Percentiles rank a stretch among this genome's conserved stretches.
Evolutionary conservation across 225 moss, liverwort and hornwort species (phyloP).

Genomic region (Ulota crispa): DNA sequence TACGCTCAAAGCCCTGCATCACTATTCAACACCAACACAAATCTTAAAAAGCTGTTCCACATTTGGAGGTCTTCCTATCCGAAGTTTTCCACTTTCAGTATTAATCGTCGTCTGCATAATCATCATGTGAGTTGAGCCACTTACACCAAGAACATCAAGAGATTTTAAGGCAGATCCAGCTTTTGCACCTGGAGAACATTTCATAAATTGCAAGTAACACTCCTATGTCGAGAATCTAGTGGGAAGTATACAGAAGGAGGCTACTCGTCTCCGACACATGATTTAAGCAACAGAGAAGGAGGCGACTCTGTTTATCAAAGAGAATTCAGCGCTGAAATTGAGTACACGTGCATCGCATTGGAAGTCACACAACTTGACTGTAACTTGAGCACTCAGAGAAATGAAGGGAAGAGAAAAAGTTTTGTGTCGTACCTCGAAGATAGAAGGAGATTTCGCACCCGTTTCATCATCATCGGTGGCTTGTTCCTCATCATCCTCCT

Average conservation of each 20-base stretch:
- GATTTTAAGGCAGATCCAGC: constrained; percentile 7
- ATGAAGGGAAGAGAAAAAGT: background rate
- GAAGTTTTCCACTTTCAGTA: background rate
- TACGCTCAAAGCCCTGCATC: constrained; percentile 65
- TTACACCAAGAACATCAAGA: constrained; percentile 8
- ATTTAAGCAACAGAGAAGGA: background rate
- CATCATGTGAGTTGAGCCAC: background rate
- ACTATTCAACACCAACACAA: constrained; percentile 45
- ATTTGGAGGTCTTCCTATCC: background rate
- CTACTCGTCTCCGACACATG: background rate
- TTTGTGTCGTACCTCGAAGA: constrained; percentile 45
- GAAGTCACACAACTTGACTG: constrained; percentile 1
- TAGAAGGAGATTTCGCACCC: constrained; percentile 17
- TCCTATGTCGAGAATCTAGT: background rate
- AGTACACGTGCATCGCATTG: background rate
- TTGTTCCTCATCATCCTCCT: constrained; percentile 27
- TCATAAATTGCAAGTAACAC: background rate
- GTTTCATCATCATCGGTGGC: constrained; percentile 24
- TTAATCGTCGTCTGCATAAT: background rate
- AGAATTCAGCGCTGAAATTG: background rate
- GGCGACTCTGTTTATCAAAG: background rate
- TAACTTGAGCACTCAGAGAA: background rate
- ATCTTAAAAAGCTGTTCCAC: constrained; percentile 25
- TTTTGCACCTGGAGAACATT: constrained; percentile 1
- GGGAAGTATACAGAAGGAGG: background rate